Base-by-base conservation (phyloP, 2,329 filamentous ascomycete species). In the Colletotrichum spinosum region DNA sequence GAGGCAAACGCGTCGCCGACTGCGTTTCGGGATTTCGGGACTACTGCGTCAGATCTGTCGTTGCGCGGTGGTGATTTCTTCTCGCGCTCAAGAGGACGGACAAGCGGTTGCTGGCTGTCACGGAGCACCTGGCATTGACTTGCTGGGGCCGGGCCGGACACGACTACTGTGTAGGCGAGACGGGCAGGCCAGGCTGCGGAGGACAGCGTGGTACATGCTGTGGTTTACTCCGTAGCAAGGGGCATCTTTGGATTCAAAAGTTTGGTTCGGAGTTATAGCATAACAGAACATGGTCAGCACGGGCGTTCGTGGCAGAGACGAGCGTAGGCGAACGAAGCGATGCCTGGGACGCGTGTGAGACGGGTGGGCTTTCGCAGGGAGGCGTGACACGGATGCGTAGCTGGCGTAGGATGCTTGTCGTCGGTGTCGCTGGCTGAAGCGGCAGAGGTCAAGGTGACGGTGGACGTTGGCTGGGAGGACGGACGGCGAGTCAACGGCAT, bases 291-390 rank as follows among this genome's bases (percentile, higher is more conserved):
- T 49, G 45, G 54, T 55, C 35, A 57, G 55, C 55, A 57, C 55
- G 55, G 55, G 45, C 55, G 25, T 15, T 10, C 39, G 44, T 37
- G 12, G 39, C 48, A 57, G 55, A 34, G 55, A 57, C 44, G 45
- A 17, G 17, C 17, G 17, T 17, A 17, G 17, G 17, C 17, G 17
- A 17, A 35, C 35, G 53, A 37, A 57, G 33, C 6, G 34, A 50
- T 8, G 11, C 15, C n/a, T 44, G 41, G 12, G 34, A 10, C 11
- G 33, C 17, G 38, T 65, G 56, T 44, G 57, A 61, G 46, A 39
- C 48, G 51, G 45, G 57, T 53, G 38, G 58, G 33, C 45, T 12
- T 12, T 49, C 5, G 33, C 62, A 65, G 46, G 57, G 57, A 65
- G 57, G 44, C 57, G 51, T 56, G 62, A 62, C 57, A 62, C 62